Conservation (phyloP, 352 stramenopile genomes). For the Phytophthora rubi region DNA sequence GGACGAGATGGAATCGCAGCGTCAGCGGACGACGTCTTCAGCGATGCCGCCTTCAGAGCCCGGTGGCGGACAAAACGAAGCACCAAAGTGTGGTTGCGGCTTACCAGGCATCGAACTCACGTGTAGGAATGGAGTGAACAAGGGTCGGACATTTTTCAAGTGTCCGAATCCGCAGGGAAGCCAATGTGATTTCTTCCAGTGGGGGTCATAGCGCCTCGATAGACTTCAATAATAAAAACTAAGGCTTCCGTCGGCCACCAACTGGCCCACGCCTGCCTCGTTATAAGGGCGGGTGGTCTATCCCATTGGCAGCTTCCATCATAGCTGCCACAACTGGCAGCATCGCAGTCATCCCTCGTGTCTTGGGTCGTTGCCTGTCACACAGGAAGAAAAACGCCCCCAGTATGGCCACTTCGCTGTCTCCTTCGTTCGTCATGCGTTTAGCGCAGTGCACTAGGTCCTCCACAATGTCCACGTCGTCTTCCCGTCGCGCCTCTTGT, state of each 20-base stretch:
- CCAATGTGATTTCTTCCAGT: slow-evolving; percentile 94
- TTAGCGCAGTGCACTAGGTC: slow-evolving; percentile 64
- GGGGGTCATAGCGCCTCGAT: slow-evolving; percentile 54
- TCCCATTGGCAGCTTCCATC: slow-evolving; percentile 46
- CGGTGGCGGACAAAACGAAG: slow-evolving; percentile 1
- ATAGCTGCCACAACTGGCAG: slow-evolving; percentile 70
- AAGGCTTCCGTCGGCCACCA: not conserved
- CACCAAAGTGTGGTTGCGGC: slow-evolving; percentile 55
- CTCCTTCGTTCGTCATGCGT: slow-evolving; percentile 47
- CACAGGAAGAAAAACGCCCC: slow-evolving; percentile 71
- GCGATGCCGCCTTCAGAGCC: slow-evolving; percentile 1
- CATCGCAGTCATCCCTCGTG: slow-evolving; percentile 42
- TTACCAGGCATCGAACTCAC: slow-evolving; percentile 53
- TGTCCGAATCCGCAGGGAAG: slow-evolving; percentile 85
- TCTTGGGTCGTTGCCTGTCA: slow-evolving; percentile 31
- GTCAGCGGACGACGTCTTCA: slow-evolving; percentile 4
- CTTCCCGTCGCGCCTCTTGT: slow-evolving; percentile 40
- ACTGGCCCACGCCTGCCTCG: not conserved
- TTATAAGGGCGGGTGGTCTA: slow-evolving; percentile 43
- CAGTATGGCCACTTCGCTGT: slow-evolving; percentile 65
- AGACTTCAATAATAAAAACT: slow-evolving; percentile 20
- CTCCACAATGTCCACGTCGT: slow-evolving; percentile 43
- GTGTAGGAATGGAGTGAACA: slow-evolving; percentile 83
- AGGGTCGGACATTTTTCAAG: slow-evolving; percentile 94
- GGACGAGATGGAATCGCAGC: slow-evolving; percentile 63